Evolutionary conservation across 2,329 filamentous ascomycete species (phyloP), one percentile per base, ranked within the genome.

Genomic region (Graphilbum fragrans): DNA sequence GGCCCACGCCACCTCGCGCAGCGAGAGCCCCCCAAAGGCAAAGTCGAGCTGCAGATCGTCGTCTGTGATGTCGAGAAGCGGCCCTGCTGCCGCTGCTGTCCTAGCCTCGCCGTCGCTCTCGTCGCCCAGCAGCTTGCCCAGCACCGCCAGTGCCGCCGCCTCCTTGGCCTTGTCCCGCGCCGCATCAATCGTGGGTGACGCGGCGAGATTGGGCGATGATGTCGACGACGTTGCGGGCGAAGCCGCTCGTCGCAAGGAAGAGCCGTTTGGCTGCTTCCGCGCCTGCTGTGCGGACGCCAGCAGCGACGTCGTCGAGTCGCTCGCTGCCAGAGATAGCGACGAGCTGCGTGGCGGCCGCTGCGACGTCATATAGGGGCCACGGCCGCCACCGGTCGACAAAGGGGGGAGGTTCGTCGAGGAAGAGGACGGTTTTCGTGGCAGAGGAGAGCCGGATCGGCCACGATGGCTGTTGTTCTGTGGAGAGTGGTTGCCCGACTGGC

Each of bases 271-370:
- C 44, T 73, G 68, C 46, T 77, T 73, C 23, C 74, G 8, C 12
- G 29, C 29, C n/a, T 7, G 11, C 29, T 10, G 11, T 14, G 8
- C n/a, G n/a, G 32, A 68, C n/a, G 74, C 67, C 19, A 86, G 71
- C 20, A 94, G 68, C 33, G 86, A 94, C 0, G 77, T 69, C 4
- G 76, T 80, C 3, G 90, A 94, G 41, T 86, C 82, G 59, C 76
- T 85, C 6, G 84, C 77, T 11, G 75, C 67, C n/a, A 90, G 67
- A 2, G 86, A 92, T 7, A 90, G 65, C 2, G 84, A 84, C 1
- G 90, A 94, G 6, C 77, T 79, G 47, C 84, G 74, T 19, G 85
- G 77, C 19, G 82, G 74, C 44, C 86, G 74, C 52, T 79, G 75
- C 12, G 77, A 79, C 27, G 80, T 75, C 44, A 79, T 64, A 51